A percentile compares a stretch with the other conserved stretches of the same genome.
Evolutionary conservation across 768 basidiomycete species (phyloP).

Genomic region (Suillus bovinus): DNA sequence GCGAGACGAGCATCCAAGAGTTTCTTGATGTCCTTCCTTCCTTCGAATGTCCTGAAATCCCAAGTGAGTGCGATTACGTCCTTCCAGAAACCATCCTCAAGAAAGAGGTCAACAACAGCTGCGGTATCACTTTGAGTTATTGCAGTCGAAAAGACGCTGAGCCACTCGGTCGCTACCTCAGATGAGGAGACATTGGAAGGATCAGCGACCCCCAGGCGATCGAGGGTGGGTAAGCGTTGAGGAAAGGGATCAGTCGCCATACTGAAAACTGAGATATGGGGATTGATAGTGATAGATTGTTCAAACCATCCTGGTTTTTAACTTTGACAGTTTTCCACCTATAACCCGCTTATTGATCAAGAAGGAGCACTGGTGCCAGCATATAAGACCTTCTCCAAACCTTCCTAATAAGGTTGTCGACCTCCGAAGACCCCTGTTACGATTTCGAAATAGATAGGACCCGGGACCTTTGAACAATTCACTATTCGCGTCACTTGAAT

Average conservation of each 20-base stretch:
- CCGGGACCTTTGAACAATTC: too few species aligned
- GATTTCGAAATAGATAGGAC: too few species aligned
- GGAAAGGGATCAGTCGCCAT: constrained; percentile 13
- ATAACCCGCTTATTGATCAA: too few species aligned
- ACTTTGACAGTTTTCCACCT: too few species aligned
- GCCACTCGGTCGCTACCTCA: constrained; percentile 27
- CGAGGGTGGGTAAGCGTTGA: constrained; percentile 32
- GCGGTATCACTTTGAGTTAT: constrained; percentile 18
- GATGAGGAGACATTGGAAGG: constrained; percentile 21
- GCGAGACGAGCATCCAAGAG: constrained; percentile 42
- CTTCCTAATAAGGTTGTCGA: too few species aligned
- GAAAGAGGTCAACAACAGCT: constrained; percentile 27
- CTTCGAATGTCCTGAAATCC: constrained; percentile 53
- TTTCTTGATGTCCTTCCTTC: constrained; percentile 35
- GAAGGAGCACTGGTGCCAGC: too few species aligned
- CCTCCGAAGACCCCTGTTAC: too few species aligned
- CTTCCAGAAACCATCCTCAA: constrained; percentile 45
- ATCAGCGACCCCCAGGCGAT: constrained; percentile 24
- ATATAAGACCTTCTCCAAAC: too few species aligned
- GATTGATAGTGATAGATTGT: neutral
- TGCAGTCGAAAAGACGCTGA: constrained; percentile 24
- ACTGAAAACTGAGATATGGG: neutral
- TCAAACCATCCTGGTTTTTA: neutral
- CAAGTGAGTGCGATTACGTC: constrained; percentile 55
- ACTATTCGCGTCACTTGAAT: too few species aligned